Base-by-base conservation (phyloP, 129 eudicot species). In the Flaveria linearis region DNA sequence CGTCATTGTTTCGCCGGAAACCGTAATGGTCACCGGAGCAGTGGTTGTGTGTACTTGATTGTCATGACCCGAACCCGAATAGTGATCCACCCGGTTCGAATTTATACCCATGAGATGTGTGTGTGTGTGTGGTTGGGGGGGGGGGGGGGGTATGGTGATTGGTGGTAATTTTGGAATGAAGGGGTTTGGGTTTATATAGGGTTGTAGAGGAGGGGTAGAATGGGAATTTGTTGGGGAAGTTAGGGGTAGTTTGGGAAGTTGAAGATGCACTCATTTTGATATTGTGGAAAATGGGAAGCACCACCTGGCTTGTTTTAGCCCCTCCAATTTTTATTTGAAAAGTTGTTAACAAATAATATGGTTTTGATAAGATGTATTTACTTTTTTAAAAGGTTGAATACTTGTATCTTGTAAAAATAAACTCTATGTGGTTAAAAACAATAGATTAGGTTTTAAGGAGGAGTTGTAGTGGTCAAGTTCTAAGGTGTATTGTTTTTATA, bases 21-120 rank as follows among this genome's bases (percentile, higher is more conserved):
- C 50, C 5, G 73, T 68, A 18, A 74, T 25, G 3, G 72, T 83
- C 28, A 47, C 60, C 6, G 80, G 53, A 25, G 72, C 20, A 28
- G 20, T 63, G 33, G 69, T 4, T 1, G 69, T 63, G 1, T 8
- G 49, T 14, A 28, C 75, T 53, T 26, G 71, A n/a, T 42, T 26
- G 56, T 78, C 69, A 80, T 80, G 58, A 74, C 71, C 80, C 49
- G 84, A 67, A 57, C 71, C 84, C 81, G 82, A 78, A 72, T 82
- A 72, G 55, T 80, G 81, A 39, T 87, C 89, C 25, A 89, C 87
- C 58, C 86, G 85, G 76, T 84, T 86, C n/a, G 95, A 86, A 52
- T 89, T 86, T 36, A 80, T 14, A 71, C 83, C 86, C 93, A 86
- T 86, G 75, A 41, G 57, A 4, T 28, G 13, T 14, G 46, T 42